Percentiles rank a stretch among this genome's conserved stretches.
phyloP scores from a whole-genome alignment of 2,329 filamentous ascomycete species.

The Phaeosphaeria sp. region DNA sequence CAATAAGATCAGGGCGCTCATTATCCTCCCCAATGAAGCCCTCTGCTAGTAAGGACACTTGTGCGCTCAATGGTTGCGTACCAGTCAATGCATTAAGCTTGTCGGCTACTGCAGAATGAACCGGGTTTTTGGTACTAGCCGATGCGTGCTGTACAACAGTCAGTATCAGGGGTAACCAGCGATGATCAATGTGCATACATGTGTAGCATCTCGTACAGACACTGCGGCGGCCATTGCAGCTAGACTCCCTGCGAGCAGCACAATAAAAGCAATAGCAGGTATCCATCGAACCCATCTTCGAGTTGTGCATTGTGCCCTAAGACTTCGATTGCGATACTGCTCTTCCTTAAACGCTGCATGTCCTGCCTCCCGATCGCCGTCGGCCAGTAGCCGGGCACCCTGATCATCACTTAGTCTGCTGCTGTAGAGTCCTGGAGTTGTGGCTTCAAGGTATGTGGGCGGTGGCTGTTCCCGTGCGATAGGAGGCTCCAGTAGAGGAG shows the following conservation, averaged over 20 bases:
- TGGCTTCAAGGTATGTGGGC: slow-evolving; percentile 43
- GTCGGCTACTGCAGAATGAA: slow-evolving; percentile 16
- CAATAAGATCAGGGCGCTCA: slow-evolving; percentile 13
- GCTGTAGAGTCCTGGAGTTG: slow-evolving; percentile 40
- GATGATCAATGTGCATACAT: slow-evolving; percentile 17
- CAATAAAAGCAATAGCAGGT: slow-evolving; percentile 23
- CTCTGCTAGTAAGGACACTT: slow-evolving; percentile 12
- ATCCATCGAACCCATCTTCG: slow-evolving; percentile 30
- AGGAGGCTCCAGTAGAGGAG: slow-evolving; percentile 33
- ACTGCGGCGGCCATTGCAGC: slow-evolving; percentile 27
- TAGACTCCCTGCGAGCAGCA: slow-evolving; percentile 31
- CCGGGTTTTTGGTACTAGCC: slow-evolving; percentile 8
- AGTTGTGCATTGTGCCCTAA: slow-evolving; percentile 27
- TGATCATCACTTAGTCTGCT: slow-evolving; percentile 37
- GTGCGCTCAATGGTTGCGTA: slow-evolving; percentile 6
- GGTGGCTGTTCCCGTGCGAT: slow-evolving; percentile 30
- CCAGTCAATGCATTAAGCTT: neutral
- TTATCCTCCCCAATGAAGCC: slow-evolving; percentile 23
- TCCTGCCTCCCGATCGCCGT: slow-evolving; percentile 22
- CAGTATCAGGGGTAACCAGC: neutral
- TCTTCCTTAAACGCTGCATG: slow-evolving; percentile 30
- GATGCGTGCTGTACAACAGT: slow-evolving; percentile 4
- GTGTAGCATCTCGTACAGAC: slow-evolving; percentile 20
- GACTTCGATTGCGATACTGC: slow-evolving; percentile 23
- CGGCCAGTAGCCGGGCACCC: slow-evolving; percentile 33